Base-by-base conservation (phyloP, 164 flowering plant genomes). In the Stephania japonica region DNA sequence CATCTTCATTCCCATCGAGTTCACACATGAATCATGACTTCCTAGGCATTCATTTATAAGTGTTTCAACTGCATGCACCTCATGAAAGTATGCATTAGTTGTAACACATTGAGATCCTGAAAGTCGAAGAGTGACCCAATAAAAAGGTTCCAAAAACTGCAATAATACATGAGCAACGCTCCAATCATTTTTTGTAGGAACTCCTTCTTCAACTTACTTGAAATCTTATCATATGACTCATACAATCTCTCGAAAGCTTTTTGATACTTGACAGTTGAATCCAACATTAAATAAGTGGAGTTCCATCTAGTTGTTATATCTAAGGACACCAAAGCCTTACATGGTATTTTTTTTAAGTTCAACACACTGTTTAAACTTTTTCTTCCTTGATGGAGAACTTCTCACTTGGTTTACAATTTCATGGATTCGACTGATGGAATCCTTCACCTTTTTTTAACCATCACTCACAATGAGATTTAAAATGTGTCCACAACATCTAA, bases 41-140 rank as follows among this genome's bases (percentile, higher is more conserved):
- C n/a, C 24, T 19, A 61, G 43, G 7, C n/a, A n/a, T 11, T 41
- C 43, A 2, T 23, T 1, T 4, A 27, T 25, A 11, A 72, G 53
- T 72, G 24, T 5, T 24, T 26, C 21, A 56, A 53, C 19, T 13
- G 5, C 49, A 44, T 13, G 12, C 8, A 44, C 49, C 12, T 59
- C 74, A 72, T 72, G 47, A 21, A 71, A 62, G 14, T 72, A 72
- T 41, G 74, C 7, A 63, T 41, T 62, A 1, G 59, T n/a, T 10
- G 47, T 63, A 3, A 62, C 74, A 72, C 63, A 72, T 18, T 62
- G 21, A 14, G 74, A 72, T 3, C 67, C 50, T 5, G 74, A 72
- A 2, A 72, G 53, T n/a, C 59, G 19, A n/a, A 41, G 12, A 10
- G 68, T 72, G 10, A 59, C 12, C 18, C 42, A 41, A 25, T 70